Evolutionary conservation across 192 early-diverging fungal genomes (phyloP), one percentile per base, ranked within the genome.

Genomic region (Diversispora eburnea): DNA sequence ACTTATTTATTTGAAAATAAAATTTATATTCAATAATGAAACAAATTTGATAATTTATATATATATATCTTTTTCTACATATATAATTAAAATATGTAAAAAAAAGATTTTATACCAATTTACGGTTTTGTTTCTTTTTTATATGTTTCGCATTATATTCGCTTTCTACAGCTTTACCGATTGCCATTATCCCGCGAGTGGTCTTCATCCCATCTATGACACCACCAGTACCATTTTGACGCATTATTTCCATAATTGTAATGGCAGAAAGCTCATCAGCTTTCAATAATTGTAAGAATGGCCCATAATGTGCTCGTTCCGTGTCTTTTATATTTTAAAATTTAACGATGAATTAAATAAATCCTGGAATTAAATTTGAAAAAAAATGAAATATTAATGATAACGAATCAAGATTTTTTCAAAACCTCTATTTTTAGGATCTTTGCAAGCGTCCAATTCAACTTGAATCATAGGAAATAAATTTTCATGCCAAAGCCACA

Each of bases 111-210:
- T 76, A 73, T 67, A 91, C 77, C 55, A 88, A 61, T 25, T 86
- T 88, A 45, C 83, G 78, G 73, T 91, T 91, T 19, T 82, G 81
- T 66, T 84, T 88, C 73, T 88, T 87, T 52, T 89, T 88, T 81
- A 94, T 86, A 49, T 91, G 85, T 64, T 89, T 86, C 9, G 92
- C 84, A 76, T 91, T 89, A 76, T 93, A 89, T 78, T 98, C 95
- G 66, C 82, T 84, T 72, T 96, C 93, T 19, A 98, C 81, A 3
- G 91, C 85, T 25, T 84, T 87, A 46, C 91, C 94, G 47, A 98
- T 85, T 43, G 76, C 76, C 57, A 85, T 83, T 19, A 89, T 55
- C 1, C 85, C 84, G 59, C 84, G 79, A 3, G 85, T 81, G 22
- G 86, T 86, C 45, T 84, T 81, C 82, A 88, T 86, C 64, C 86